Percentiles rank a stretch among this genome's conserved stretches.
Evolutionary conservation across 2,329 filamentous ascomycete species (phyloP).

Genomic region (Venturia aucupariae): DNA sequence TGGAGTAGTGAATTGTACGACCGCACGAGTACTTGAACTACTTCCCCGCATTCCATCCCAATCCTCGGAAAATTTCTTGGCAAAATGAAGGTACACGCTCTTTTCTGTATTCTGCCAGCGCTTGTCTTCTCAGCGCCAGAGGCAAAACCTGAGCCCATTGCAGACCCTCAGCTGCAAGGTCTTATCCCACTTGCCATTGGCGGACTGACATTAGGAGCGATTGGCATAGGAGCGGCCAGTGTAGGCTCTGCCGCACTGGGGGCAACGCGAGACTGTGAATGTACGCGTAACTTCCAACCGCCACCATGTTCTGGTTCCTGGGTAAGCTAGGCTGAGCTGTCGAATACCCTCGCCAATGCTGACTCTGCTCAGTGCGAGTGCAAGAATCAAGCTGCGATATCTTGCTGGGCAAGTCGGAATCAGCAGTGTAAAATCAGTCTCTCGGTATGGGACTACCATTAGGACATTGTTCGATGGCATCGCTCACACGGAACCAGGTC

Average conservation of each 20-base stretch:
- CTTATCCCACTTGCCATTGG: not conserved
- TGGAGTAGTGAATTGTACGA: not conserved
- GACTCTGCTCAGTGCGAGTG: not conserved
- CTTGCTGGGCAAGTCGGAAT: not conserved
- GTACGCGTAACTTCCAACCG: not conserved
- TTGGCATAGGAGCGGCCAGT: not conserved
- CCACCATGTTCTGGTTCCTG: not conserved
- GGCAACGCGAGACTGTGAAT: not conserved
- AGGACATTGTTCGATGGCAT: not conserved
- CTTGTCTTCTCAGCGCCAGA: not conserved
- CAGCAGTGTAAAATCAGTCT: conserved; percentile 5
- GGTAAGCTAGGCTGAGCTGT: not conserved
- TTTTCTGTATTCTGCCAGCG: not conserved
- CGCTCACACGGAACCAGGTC: not conserved
- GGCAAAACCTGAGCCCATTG: not conserved
- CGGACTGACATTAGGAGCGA: not conserved
- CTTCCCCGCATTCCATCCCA: not conserved
- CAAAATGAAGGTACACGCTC: not conserved
- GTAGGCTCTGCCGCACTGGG: not conserved
- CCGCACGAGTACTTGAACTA: not conserved
- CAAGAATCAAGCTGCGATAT: conserved; percentile 3
- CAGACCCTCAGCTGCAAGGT: not conserved
- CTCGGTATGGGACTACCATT: not conserved
- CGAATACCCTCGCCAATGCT: not conserved
- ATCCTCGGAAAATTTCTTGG: not conserved